phyloP scores from a whole-genome alignment of 805 yeast species.

The Lipomyces kockii region DNA sequence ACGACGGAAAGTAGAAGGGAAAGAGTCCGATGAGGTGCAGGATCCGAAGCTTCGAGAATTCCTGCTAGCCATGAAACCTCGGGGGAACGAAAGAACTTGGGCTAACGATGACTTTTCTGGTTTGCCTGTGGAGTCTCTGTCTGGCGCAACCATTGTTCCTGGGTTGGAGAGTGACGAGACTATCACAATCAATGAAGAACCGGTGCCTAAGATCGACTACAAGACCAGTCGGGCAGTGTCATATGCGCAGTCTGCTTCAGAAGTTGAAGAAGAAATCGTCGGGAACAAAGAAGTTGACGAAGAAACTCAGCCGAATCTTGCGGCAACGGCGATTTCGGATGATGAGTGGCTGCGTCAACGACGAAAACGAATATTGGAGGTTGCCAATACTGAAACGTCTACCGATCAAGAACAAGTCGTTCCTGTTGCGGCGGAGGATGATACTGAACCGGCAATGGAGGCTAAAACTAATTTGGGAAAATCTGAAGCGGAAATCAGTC shows the following conservation, averaged over 20 bases:
- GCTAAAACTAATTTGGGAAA: constrained; percentile 21
- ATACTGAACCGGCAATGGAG: constrained; percentile 2
- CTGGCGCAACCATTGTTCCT: constrained; percentile 45
- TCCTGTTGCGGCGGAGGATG: background rate
- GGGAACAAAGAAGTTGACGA: constrained; percentile 38
- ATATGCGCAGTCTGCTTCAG: background rate
- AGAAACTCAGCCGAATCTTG: constrained; percentile 40
- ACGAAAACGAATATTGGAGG: constrained; percentile 32
- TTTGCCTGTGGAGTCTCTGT: constrained; percentile 29
- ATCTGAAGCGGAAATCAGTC: constrained; percentile 23
- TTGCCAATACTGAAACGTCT: background rate
- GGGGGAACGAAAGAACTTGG: constrained; percentile 74
- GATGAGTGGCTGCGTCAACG: constrained; percentile 38
- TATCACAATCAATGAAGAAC: background rate
- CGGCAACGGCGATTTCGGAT: constrained; percentile 36
- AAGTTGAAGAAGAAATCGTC: background rate
- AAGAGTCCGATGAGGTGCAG: constrained; percentile 39
- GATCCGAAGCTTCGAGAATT: constrained; percentile 78
- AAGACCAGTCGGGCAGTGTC: background rate
- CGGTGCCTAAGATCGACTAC: background rate
- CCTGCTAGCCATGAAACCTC: constrained; percentile 80
- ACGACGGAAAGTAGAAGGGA: constrained; percentile 10
- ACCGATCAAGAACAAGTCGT: constrained; percentile 1
- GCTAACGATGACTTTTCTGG: constrained; percentile 55
- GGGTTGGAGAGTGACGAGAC: constrained; percentile 53